These are phyloP conservation scores for Cyamopsis tetragonoloba DNA, from an alignment of 306 rosid genomes.

Conservation along the genomic window DNA sequence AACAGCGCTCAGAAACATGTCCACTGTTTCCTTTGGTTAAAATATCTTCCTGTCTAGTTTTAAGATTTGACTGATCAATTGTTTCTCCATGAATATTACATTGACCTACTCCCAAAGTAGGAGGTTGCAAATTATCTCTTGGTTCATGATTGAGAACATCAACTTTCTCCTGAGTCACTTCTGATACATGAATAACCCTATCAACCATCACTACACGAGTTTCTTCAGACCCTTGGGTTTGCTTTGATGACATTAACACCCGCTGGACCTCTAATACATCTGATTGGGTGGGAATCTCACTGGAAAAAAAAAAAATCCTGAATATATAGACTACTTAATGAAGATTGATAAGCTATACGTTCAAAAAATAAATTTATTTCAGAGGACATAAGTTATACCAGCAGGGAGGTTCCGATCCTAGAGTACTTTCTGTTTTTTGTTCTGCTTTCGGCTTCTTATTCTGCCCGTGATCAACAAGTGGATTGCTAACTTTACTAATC, in stretches of 20 bases:
- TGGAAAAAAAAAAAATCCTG: constrained; percentile 36
- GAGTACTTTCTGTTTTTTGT: constrained; percentile 22
- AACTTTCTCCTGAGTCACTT: constrained; percentile 54
- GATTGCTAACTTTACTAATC: constrained; percentile 28
- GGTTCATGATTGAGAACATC: constrained; percentile 29
- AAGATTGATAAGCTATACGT: constrained; percentile 7
- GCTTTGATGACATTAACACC: constrained; percentile 38
- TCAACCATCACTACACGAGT: constrained; percentile 50
- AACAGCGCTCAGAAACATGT: constrained; percentile 28
- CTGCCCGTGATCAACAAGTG: constrained; percentile 34
- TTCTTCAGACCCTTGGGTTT: constrained; percentile 46
- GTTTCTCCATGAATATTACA: constrained; percentile 17
- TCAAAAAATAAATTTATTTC: constrained; percentile 12
- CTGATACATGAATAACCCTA: constrained; percentile 56
- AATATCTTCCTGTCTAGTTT: constrained; percentile 33
- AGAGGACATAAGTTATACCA: constrained; percentile 33
- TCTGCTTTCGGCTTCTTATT: constrained; percentile 66
- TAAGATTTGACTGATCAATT: constrained; percentile 33
- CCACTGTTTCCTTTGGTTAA: constrained; percentile 34
- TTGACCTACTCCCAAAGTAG: constrained; percentile 12
- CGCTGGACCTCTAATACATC: constrained; percentile 31
- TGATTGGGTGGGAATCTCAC: constrained; percentile 42
- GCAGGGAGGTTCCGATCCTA: constrained; percentile 34
- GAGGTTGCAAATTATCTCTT: constrained; percentile 23
- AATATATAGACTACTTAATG: constrained; percentile 10